phyloP scores from a whole-genome alignment of 805 yeast species.

The Suhomyces kilbournensis region DNA sequence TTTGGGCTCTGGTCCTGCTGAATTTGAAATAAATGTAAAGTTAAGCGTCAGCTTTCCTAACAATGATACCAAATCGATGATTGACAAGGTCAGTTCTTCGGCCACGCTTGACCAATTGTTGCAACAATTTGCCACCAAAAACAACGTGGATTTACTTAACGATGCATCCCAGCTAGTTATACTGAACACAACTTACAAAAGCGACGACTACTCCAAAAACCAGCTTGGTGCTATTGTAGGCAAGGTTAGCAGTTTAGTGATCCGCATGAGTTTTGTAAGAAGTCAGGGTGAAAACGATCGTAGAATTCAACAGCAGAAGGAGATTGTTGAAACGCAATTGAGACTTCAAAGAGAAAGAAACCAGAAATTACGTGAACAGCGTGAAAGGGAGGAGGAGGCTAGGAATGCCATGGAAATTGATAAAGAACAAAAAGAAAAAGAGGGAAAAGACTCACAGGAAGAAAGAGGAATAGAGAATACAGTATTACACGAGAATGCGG shows the following conservation, averaged over 20 bases:
- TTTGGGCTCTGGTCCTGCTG: conserved; percentile 8
- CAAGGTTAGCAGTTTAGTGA: conserved; percentile 20
- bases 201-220: conserved; percentile 6
- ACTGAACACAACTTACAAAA: conserved; percentile 12
- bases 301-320: conserved; percentile 20
- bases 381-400: conserved; percentile 4
- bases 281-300: conserved; percentile 8
- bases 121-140: conserved; percentile 14
- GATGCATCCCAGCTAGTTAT: conserved; percentile 12
- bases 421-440: not conserved
- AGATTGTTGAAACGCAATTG: conserved; percentile 17
- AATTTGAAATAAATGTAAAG: conserved; percentile 16
- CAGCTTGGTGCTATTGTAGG: conserved; percentile 19
- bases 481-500: not conserved
- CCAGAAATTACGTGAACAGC: conserved; percentile 7
- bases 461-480: too few relatives aligned
- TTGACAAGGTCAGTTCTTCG: conserved; percentile 9
- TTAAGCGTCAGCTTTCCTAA: conserved; percentile 10
- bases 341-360: conserved; percentile 14
- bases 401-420: not conserved
- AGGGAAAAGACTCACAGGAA: not conserved
- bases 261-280: conserved; percentile 20
- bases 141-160: conserved; percentile 12
- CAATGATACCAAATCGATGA: conserved; percentile 3
- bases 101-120: conserved; percentile 20